Evolutionary conservation across 352 stramenopile genomes (phyloP).

Genomic region (Discostella stelligera): DNA sequence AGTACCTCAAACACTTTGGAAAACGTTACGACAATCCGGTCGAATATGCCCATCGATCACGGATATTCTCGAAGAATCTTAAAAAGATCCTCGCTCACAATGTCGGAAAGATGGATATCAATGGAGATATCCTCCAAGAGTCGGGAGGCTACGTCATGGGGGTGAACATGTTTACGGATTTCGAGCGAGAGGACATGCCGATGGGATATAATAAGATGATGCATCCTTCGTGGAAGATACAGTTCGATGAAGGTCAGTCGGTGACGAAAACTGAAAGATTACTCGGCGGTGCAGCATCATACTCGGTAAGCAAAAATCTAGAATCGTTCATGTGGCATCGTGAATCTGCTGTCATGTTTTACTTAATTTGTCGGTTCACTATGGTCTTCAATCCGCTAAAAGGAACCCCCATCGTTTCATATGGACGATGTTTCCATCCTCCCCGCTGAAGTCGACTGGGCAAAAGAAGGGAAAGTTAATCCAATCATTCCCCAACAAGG

Average conservation of each 20-base stretch:
- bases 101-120: constrained; percentile 26
- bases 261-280: constrained; percentile 18
- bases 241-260: not conserved
- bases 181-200: constrained; percentile 55
- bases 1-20: constrained; percentile 58
- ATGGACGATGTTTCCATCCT: constrained; percentile 55
- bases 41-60: constrained; percentile 54
- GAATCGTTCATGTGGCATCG: not conserved
- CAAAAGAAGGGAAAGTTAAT: constrained; percentile 60
- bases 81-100: constrained; percentile 70
- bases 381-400: not conserved
- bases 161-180: constrained; percentile 72
- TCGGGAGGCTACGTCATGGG: constrained; percentile 48
- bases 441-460: constrained; percentile 78
- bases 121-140: constrained; percentile 17
- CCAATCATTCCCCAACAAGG: constrained; percentile 78
- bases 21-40: constrained; percentile 57
- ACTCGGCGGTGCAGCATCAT: constrained; percentile 23
- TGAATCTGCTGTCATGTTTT: not conserved
- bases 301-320: constrained; percentile 26
- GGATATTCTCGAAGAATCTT: constrained; percentile 65
- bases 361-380: not conserved
- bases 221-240: constrained; percentile 31
- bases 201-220: constrained; percentile 64
- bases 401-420: constrained; percentile 40